Base-by-base conservation (phyloP, 331 rosid species). In the Quercus lobata region DNA sequence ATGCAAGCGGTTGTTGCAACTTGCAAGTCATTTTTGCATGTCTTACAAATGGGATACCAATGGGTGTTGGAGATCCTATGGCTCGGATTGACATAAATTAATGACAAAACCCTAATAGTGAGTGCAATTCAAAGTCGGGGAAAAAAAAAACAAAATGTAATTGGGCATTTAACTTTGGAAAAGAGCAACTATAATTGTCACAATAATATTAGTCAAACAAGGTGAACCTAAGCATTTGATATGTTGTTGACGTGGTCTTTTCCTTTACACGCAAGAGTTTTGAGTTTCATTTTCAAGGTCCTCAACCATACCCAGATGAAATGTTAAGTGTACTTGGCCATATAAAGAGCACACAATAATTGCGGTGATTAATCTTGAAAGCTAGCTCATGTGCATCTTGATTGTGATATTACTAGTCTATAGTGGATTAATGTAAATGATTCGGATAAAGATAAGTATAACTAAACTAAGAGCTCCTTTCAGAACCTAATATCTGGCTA, bases 261-360 rank as follows among this genome's bases (percentile, higher is more conserved):
- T 75, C 56, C 57, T 69, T 25, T 61, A 61, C 30, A 25, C 12
- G 17, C 17, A 49, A 49, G 54, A 49, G 54, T 49, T 49, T 49
- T 49, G 54, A 12, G 17, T 3, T 49, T 49, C 54, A 49, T 49
- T 14, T 49, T 12, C 54, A 11, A 12, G 54, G 18, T 25, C 34
- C 35, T 61, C 68, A n/a, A 12, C 68, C 6, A 25, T 25, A 6
- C 30, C 24, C 29, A 9, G 18, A 61, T 61, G 17, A 32, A 46
- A 54, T 12, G 79, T 78, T 73, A 32, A 82, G n/a, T 69, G 54
- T 16, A 73, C 79, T 24, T 30, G 69, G 63, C 19, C 44, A 77
- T 41, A 69, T 22, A 75, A 18, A 56, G 62, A 55, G 56, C 17
- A 41, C 46, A 41, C 46, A 41, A 62, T 46, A 72, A 81, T 82